phyloP scores from a whole-genome alignment of 768 basidiomycete species.

The Pleurotus platypus region DNA sequence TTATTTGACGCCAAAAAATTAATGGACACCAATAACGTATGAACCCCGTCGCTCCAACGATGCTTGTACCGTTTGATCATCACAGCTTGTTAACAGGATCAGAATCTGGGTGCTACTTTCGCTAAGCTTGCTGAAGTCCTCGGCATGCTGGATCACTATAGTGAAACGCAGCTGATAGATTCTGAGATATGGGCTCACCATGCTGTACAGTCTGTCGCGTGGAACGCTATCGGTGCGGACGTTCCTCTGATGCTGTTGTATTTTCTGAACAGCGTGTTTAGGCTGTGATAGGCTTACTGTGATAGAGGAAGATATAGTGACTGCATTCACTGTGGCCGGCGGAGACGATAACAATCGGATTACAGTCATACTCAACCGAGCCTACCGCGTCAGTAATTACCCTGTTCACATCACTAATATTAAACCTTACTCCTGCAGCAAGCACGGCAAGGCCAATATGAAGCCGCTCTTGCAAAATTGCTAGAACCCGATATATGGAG shows the following conservation, averaged over 20 bases:
- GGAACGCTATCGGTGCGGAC: constrained; percentile 61
- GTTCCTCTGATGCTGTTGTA: background rate
- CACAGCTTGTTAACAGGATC: constrained; percentile 40
- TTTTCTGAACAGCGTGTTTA: constrained; percentile 22
- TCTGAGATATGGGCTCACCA: constrained; percentile 71
- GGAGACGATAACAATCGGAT: constrained; percentile 61
- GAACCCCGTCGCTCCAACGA: constrained; percentile 12
- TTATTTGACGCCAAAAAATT: constrained; percentile 76
- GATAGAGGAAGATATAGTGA: constrained; percentile 67
- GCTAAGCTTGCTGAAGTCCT: constrained; percentile 63
- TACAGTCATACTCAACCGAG: constrained; percentile 58
- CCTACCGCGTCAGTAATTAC: constrained; percentile 52
- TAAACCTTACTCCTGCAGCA: constrained; percentile 31
- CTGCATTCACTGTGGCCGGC: constrained; percentile 59
- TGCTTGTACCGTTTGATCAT: background rate
- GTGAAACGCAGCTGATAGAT: constrained; percentile 54
- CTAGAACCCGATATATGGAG: constrained; percentile 71
- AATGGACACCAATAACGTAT: constrained; percentile 61
- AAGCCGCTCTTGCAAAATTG: constrained; percentile 56
- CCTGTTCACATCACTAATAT: background rate
- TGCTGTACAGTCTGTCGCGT: constrained; percentile 69
- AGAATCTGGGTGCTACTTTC: constrained; percentile 68
- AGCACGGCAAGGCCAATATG: constrained; percentile 67
- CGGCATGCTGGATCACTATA: constrained; percentile 70
- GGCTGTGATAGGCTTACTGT: constrained; percentile 64